A percentile compares a stretch with the other conserved stretches of the same genome.
Evolutionary conservation across 1,284 basidiomycete genomes (phyloP).

Genomic region (Dichomitus squalens): DNA sequence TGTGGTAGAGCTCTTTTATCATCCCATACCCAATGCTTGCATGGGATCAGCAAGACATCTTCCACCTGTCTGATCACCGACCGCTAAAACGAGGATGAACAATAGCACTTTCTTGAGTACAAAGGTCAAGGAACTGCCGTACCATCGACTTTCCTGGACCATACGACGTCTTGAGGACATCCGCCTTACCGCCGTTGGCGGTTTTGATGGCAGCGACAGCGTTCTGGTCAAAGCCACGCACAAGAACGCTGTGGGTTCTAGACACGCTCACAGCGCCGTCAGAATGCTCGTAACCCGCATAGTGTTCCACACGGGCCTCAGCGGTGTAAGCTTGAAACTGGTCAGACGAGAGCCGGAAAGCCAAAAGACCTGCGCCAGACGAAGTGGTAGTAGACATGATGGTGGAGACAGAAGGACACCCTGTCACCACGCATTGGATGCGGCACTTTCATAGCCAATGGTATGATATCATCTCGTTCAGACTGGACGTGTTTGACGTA

Average conservation of each 20-base stretch:
- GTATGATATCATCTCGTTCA: too few relatives aligned
- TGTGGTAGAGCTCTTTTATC: too few relatives aligned
- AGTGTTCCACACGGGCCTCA: background rate
- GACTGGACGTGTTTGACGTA: too few relatives aligned
- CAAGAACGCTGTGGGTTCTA: background rate
- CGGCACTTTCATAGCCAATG: too few relatives aligned
- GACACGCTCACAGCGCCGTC: background rate
- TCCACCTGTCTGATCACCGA: background rate
- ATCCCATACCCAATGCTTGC: background rate
- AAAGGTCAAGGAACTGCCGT: background rate
- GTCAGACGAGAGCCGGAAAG: background rate
- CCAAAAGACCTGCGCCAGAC: background rate
- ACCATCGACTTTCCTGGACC: background rate
- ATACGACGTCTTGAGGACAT: background rate
- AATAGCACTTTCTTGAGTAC: too few relatives aligned
- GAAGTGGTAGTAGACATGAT: background rate
- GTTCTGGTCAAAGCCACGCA: constrained; percentile 7
- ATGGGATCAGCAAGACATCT: background rate
- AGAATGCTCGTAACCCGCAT: background rate
- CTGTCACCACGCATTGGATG: background rate
- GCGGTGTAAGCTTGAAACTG: background rate
- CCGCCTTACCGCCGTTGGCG: background rate
- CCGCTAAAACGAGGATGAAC: background rate
- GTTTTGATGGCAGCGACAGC: constrained; percentile 1
- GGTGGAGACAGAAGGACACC: background rate